Percentiles rank a stretch among this genome's conserved stretches.
Evolutionary conservation across 2,329 filamentous ascomycete genomes (phyloP).

Genomic region (Bipolaris cookei): DNA sequence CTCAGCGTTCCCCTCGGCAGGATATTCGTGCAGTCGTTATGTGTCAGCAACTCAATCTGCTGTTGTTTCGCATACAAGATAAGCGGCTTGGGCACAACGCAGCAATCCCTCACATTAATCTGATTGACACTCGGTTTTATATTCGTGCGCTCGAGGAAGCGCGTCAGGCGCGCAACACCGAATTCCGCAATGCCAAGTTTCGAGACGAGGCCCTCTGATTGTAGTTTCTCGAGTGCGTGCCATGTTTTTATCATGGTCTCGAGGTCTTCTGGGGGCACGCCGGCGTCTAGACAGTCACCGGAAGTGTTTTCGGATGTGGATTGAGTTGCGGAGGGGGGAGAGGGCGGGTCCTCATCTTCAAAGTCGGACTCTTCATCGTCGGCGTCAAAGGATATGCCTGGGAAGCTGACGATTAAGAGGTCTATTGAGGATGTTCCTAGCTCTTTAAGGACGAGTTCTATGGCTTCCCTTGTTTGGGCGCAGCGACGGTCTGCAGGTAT

Average conservation of each 20-base stretch:
- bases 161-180: constrained; percentile 79
- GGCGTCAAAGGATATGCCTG: constrained; percentile 90
- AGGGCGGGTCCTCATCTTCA: constrained; percentile 58
- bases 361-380: constrained; percentile 81
- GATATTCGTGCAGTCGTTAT: constrained; percentile 93
- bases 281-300: constrained; percentile 34
- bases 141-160: constrained; percentile 73
- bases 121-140: constrained; percentile 86
- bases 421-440: constrained; percentile 78
- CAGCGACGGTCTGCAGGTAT: constrained; percentile 69
- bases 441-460: constrained; percentile 80
- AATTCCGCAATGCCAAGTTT: constrained; percentile 90
- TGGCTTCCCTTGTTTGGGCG: constrained; percentile 75
- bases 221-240: constrained; percentile 72
- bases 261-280: constrained; percentile 59
- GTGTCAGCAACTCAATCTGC: constrained; percentile 85
- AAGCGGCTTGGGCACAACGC: constrained; percentile 88
- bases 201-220: constrained; percentile 72
- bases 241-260: constrained; percentile 72
- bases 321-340: constrained; percentile 28
- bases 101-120: constrained; percentile 96
- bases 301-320: constrained; percentile 52
- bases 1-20: constrained; percentile 83
- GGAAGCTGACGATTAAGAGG: constrained; percentile 90
- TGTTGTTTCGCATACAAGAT: constrained; percentile 82